Evolutionary conservation across 2,329 filamentous ascomycete genomes (phyloP).

Genomic region (Phaeosphaeriaceae sp.): DNA sequence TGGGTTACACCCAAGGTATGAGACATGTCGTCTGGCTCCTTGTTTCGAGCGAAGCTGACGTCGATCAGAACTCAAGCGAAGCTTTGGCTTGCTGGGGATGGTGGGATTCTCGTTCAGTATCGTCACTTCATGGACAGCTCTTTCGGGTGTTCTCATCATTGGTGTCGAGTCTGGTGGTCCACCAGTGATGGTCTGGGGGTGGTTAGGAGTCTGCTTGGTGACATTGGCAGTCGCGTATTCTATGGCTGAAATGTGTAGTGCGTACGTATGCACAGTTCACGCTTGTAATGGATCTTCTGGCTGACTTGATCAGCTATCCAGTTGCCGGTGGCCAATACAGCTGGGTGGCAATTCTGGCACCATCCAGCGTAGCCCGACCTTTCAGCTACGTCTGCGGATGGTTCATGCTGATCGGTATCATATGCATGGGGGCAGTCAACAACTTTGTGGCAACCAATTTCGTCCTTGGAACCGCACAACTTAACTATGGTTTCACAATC

Average conservation of each 20-base stretch:
- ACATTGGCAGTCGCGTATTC: conserved; percentile 63
- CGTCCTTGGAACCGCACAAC: conserved; percentile 61
- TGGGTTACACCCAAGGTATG: conserved; percentile 51
- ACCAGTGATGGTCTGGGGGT: conserved; percentile 66
- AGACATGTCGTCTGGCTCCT: neutral
- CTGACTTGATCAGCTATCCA: conserved; percentile 51
- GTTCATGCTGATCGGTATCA: conserved; percentile 48
- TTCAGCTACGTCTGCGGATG: conserved; percentile 51
- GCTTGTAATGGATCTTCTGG: neutral
- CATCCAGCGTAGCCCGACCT: conserved; percentile 47
- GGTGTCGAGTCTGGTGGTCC: conserved; percentile 64
- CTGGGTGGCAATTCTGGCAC: conserved; percentile 65
- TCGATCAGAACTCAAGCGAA: conserved; percentile 61
- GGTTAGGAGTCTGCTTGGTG: conserved; percentile 60
- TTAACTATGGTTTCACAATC: conserved; percentile 60
- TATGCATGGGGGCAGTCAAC: conserved; percentile 63
- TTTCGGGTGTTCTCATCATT: conserved; percentile 63
- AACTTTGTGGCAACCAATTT: conserved; percentile 64
- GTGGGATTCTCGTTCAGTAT: conserved; percentile 66
- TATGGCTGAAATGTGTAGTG: conserved; percentile 65
- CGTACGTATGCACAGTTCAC: conserved; percentile 22
- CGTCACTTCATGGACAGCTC: conserved; percentile 65
- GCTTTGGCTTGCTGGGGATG: conserved; percentile 64
- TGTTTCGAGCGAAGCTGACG: conserved; percentile 4
- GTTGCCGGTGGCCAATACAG: conserved; percentile 65